These are phyloP conservation scores for Xerophyta viscosa DNA, from an alignment of 106 monocot genomes.

Conservation along the genomic window DNA sequence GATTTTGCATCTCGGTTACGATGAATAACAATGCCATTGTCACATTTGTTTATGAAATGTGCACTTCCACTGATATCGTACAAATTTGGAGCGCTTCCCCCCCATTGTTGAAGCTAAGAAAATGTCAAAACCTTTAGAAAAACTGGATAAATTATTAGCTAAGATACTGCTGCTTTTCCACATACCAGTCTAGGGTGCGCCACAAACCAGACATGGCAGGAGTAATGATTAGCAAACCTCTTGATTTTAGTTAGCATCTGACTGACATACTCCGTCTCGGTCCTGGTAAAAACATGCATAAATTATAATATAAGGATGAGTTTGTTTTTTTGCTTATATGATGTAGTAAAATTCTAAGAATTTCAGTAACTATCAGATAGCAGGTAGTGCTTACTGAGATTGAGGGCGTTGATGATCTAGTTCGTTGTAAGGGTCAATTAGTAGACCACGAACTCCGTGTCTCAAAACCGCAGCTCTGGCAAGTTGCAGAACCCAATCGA, in stretches of 20 bases:
- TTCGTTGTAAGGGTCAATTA: conserved; percentile 98
- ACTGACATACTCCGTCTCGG: conserved; percentile 96
- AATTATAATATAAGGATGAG: too few relatives aligned
- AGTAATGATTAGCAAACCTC: conserved; percentile 85
- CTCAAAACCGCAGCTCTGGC: conserved; percentile 92
- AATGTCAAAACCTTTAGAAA: conserved; percentile 2
- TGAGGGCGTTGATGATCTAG: conserved; percentile 77
- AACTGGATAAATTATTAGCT: not conserved
- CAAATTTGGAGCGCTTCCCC: conserved; percentile 69
- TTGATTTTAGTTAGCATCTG: conserved; percentile 82
- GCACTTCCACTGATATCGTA: conserved; percentile 99
- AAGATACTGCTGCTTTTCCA: not conserved
- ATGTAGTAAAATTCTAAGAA: too few relatives aligned
- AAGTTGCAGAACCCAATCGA: conserved; percentile 70
- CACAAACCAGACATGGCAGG: conserved; percentile 98
- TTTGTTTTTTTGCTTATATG: too few relatives aligned
- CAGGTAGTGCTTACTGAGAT: conserved; percentile 81
- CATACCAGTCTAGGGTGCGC: conserved; percentile 94
- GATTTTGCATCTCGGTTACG: conserved; percentile 54
- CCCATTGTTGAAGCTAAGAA: conserved; percentile 73
- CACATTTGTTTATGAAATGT: conserved; percentile 98
- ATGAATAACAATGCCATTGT: conserved; percentile 92
- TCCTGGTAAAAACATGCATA: conserved; percentile 35
- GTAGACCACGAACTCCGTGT: conserved; percentile 81
- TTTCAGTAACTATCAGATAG: too few relatives aligned